Base-by-base conservation (phyloP, 2,329 filamentous ascomycete genomes). In the Myriangium duriaei region DNA sequence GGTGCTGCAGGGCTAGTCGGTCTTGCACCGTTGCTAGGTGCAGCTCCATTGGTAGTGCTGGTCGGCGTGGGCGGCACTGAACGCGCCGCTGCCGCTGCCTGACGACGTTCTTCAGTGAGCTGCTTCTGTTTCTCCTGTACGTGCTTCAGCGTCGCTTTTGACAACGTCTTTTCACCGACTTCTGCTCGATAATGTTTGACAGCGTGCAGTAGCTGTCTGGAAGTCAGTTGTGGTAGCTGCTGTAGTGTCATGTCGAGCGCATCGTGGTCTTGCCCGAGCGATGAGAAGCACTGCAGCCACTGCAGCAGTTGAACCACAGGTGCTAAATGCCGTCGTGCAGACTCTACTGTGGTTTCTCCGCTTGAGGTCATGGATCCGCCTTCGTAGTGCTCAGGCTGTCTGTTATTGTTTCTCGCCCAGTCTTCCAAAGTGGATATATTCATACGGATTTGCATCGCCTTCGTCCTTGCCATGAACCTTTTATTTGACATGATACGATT, bases 391-490 rank as follows among this genome's bases (percentile, higher is more conserved):
- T 96, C 91, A 1, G 91, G 86, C 49, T 92, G 80, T 17, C 91
- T 76, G 56, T 94, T 96, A 60, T 98, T 98, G 11, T 75, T 72
- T 18, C 88, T 74, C 1, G 91, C 88, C 91, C 91, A 98, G 54
- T 98, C 91, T 58, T 98, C 91, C 13, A 98, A 66, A 5, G 79
- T 80, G 1, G 91, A 96, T 5, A 98, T 77, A 56, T 98, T 98
- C 87, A 98, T 96, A 48, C 91, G 83, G 50, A 98, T 96, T 58
- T 98, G 91, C 91, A 98, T 98, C 3, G 91, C 91, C 60, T 98
- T 98, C 12, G 91, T 98, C 37, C 91, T 74, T 4, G 91, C 88
- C 7, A 98, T 69, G 53, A 95, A 98, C 56, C 88, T 87, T 47
- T 85, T 76, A 53, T 92, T 95, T 18, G 83, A 88, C 83, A 98